Base-by-base conservation (phyloP, 805 yeast genomes). In the Ogataea salicorniae region DNA sequence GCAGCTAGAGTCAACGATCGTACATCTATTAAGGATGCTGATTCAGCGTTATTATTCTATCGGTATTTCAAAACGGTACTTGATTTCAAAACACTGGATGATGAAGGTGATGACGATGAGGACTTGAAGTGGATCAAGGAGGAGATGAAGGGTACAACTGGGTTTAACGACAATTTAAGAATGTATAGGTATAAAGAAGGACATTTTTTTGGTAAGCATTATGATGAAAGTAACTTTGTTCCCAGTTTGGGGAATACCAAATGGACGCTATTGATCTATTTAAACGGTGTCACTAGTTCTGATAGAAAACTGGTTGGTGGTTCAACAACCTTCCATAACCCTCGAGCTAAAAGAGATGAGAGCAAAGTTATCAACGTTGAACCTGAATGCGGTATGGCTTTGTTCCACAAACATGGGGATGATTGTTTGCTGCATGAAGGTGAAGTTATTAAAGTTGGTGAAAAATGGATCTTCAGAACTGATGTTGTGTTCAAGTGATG, bases 341-440 rank as follows among this genome's bases (percentile, higher is more conserved):
- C 39, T 16, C 35, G 52, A 46, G 47, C 46, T 42, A 58, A 59
- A 16, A 26, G 34, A 7, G 56, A 53, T 2, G 50, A 58, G 18
- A 64, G 66, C 68, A 37, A 34, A 15, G 39, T 34, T 4, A 34
- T 40, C 26, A 65, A 64, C 15, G 68, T 79, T 3, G 75, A 72
- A 46, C 84, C 85, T 0, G 56, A 59, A 16, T 70, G 66, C 47
- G 87, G 86, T 0, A 68, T 75, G 75, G 83, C 82, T 0, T 65
- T 81, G 38, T 61, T 81, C 41, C 87, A 81, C 55, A 80, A 80
- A 53, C 87, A 81, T 58, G 86, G 87, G 0, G 80, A 77, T 50
- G 84, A 80, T 51, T 81, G 87, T 59, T 57, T 81, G 50, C 59
- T 71, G 42, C 87, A 81, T 54, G 85, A 81, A 51, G 85, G 78